Evolutionary conservation across 352 stramenopile genomes (phyloP), one percentile per base, ranked within the genome.

Genomic region (Phytophthora sansomeana): DNA sequence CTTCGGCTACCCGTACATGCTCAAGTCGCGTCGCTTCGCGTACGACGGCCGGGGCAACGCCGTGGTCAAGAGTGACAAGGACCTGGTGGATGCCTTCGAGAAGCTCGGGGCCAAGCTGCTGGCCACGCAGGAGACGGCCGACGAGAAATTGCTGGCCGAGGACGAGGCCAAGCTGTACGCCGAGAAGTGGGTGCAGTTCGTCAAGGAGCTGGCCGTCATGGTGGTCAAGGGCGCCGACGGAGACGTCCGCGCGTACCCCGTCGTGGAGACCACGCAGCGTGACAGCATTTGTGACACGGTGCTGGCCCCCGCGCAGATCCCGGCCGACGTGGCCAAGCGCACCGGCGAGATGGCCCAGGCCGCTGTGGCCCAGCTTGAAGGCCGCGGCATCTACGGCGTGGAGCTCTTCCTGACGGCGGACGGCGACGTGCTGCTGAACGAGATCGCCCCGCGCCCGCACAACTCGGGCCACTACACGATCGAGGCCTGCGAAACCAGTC

Each of bases 391-490:
- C 53, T 99, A 99, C 82, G 97, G 97, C 49, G 97, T 99, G 5
- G 97, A 99, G 83, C 78, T 99, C 21, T 99, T 99, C 77, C 70
- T 98, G 30, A 95, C 97, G 29, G 77, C 81, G 1, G 89, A 89
- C 17, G 73, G 74, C 46, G 69, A 87, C 21, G 91, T 99, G 14
- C 72, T 99, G 19, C 78, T 99, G 24, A 99, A 99, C 67, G 97
- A 99, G 75, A 96, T 99, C 36, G 97, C 97, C 6, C 95, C 95
- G 9, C 85, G 97, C 3, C 97, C 97, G 28, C 97, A 99, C 83
- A 99, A 99, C 81, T 99, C 97, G n/a, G 97, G 97, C n/a, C 97
- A 99, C 80, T 99, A 99, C 80, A 99, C 97, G 39, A 98, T 99
- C 75, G 97, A 99, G 77, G 97, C 97, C 14, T 99, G 97, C 68